These are phyloP conservation scores for Adansonia gregorii DNA, from an alignment of 441 rosid genomes.

Conservation along the genomic window DNA sequence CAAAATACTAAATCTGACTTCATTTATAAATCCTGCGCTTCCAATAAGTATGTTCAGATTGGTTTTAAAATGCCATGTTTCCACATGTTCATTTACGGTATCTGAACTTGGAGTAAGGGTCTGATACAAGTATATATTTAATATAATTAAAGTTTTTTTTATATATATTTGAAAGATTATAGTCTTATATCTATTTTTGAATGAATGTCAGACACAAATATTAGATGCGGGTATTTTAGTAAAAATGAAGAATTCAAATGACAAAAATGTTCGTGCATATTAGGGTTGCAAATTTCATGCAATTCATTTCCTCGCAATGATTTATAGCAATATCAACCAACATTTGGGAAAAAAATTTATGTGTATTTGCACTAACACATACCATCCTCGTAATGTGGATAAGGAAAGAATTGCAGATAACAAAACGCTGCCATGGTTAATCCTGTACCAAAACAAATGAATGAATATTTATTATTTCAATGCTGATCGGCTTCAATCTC, in stretches of 20 bases:
- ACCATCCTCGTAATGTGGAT: slow-evolving; percentile 52
- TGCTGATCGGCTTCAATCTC: background rate
- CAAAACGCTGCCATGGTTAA: slow-evolving; percentile 46
- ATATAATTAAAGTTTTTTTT: too few species aligned
- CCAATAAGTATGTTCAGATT: background rate
- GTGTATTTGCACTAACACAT: background rate
- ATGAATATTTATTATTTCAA: background rate
- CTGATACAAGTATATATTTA: too few species aligned
- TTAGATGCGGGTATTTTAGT: too few species aligned
- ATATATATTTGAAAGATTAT: background rate
- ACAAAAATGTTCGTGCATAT: background rate
- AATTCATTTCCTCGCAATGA: background rate
- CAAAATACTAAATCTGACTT: background rate
- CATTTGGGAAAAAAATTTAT: background rate
- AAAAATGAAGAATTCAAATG: too few species aligned
- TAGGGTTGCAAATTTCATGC: background rate
- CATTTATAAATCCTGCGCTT: background rate
- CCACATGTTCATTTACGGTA: too few species aligned
- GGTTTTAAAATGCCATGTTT: background rate
- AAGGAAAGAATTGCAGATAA: slow-evolving; percentile 63
- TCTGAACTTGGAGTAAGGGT: too few species aligned
- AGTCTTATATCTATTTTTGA: too few species aligned
- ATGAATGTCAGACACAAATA: too few species aligned
- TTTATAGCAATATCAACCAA: background rate
- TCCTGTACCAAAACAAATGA: slow-evolving; percentile 29